Base-by-base conservation (phyloP, 768 basidiomycete species). In the Tricholoma bakamatsutake region DNA sequence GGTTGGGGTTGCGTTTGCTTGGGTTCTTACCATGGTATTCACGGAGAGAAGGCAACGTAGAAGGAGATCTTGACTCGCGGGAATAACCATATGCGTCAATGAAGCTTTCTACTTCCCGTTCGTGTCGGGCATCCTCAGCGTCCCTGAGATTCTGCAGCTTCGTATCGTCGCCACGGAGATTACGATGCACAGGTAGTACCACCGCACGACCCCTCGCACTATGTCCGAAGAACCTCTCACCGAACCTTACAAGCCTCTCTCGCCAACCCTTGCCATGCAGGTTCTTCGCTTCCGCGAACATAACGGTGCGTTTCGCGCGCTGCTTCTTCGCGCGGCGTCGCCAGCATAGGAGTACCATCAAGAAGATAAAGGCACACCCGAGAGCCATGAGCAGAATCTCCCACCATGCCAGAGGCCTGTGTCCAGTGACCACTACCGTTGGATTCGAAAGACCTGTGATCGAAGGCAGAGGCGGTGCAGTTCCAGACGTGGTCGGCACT, bases 331-430 rank as follows among this genome's bases (percentile, higher is more conserved):
- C 83, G 50, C 80, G 82, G 15, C 87, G 78, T 21, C 90, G 82
- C 82, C 85, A 91, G 60, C 76, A 78, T 73, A 82, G 77, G 57
- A 92, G 64, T 57, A 90, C 67, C 46, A 80, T 67, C 40, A 90
- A 55, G 66, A 90, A 84, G 69, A 92, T 84, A 69, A 92, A 88
- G 13, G 85, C 84, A 64, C 86, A 87, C 9, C 90, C 88, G 35
- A 91, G 80, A 0, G 84, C 75, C 87, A 92, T 92, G 54, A 92
- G 79, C 54, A 92, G 73, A 61, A 92, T 90, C 71, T 93, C 77
- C 89, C 90, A 92, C 90, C 90, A 92, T 57, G 73, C 71, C 8
- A 91, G 72, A 21, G 74, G 61, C 27, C 72, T 74, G 18, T 64
- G 67, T 17, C 28, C 39, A 28, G 42, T 49, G 21, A 24, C 21